Percentiles rank a stretch among this genome's conserved stretches.
These are phyloP conservation scores for Colletotrichum orchidophilum DNA, from an alignment of 2,329 filamentous ascomycete genomes.

Conservation along the genomic window DNA sequence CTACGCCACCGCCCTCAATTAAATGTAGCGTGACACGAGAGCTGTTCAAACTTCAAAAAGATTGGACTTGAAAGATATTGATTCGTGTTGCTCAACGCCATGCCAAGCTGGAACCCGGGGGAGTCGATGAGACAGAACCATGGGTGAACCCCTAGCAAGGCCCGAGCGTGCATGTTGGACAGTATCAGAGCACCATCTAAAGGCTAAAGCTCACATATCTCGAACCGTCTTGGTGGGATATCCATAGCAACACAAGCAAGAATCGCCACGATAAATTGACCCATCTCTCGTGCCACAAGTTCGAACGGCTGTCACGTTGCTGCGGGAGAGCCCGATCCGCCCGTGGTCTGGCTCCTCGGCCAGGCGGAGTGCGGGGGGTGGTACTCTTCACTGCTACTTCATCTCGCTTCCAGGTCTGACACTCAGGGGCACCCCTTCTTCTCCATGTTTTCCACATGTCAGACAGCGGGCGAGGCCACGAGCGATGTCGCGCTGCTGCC, in stretches of 20 bases:
- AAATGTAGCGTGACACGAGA: too few relatives aligned
- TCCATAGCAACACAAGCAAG: background rate
- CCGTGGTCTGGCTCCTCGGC: conserved; percentile 18
- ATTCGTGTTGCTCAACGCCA: background rate
- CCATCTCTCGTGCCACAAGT: background rate
- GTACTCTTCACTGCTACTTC: conserved; percentile 16
- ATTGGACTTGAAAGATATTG: background rate
- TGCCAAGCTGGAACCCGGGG: background rate
- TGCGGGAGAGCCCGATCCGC: conserved; percentile 16
- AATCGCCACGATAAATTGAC: background rate
- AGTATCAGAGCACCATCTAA: background rate
- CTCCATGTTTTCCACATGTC: conserved; percentile 8
- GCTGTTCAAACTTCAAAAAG: background rate
- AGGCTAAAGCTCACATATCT: background rate
- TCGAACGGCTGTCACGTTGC: background rate
- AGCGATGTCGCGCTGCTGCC: background rate
- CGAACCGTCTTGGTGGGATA: background rate
- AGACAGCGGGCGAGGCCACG: background rate
- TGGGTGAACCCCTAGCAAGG: background rate
- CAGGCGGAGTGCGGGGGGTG: conserved; percentile 12
- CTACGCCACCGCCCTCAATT: too few relatives aligned
- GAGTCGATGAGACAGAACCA: background rate
- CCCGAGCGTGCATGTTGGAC: background rate
- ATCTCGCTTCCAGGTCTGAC: conserved; percentile 25
- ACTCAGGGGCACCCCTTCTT: conserved; percentile 21